Percentiles rank a stretch among this genome's conserved stretches.
Evolutionary conservation across 169 alveolate species (phyloP).

Genomic region (Miamiensis avidus): DNA sequence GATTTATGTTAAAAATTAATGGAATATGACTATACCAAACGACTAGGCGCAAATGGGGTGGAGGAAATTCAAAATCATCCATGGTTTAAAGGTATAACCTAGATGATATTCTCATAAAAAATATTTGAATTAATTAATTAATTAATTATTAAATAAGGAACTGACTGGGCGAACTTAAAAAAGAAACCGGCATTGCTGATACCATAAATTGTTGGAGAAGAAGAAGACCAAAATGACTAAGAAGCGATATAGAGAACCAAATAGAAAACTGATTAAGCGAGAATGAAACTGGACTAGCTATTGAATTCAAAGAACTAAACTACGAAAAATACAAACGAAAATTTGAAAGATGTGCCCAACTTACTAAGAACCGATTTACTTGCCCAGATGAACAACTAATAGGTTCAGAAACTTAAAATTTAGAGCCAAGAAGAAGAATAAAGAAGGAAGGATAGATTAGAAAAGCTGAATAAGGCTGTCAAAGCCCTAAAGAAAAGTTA

Average conservation of each 20-base stretch:
- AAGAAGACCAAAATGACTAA: background rate
- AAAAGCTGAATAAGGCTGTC: background rate
- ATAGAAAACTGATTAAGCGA: background rate
- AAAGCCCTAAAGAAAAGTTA: too few species aligned
- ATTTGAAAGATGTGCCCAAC: background rate
- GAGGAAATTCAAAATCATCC: slow-evolving; percentile 74
- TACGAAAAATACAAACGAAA: background rate
- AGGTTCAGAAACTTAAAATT: background rate
- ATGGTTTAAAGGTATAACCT: slow-evolving; percentile 65
- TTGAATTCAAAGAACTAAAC: too few species aligned
- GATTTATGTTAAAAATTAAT: slow-evolving; percentile 67
- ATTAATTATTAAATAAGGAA: slow-evolving; percentile 19
- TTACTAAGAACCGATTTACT: background rate
- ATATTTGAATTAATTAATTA: too few species aligned
- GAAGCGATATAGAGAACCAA: background rate
- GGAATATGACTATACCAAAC: slow-evolving; percentile 48
- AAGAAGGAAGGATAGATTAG: background rate
- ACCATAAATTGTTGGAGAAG: background rate
- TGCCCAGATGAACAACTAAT: background rate
- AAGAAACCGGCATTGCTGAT: slow-evolving; percentile 24
- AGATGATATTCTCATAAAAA: background rate
- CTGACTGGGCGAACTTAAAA: slow-evolving; percentile 57
- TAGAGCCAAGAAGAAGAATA: background rate
- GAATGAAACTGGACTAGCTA: background rate
- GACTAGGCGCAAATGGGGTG: slow-evolving; percentile 69